Conservation (phyloP, 1,284 basidiomycete genomes). For the Neotropicomus parvogracilis region DNA sequence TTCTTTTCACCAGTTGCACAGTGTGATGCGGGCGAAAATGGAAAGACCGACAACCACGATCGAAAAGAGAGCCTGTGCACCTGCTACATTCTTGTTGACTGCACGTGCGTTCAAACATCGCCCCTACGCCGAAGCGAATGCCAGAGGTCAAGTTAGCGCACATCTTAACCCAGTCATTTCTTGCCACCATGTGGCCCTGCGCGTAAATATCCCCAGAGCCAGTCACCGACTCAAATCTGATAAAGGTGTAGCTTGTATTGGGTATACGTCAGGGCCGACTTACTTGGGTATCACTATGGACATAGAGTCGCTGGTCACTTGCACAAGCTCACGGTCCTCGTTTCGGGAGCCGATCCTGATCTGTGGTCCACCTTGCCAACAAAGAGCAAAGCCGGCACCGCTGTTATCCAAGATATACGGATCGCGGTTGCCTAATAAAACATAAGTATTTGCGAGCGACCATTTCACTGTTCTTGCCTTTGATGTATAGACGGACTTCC, state of each 20-base stretch:
- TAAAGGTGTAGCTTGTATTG: slow-evolving; percentile 3
- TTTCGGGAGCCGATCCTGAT: slow-evolving; percentile 76
- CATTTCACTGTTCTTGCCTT: slow-evolving; percentile 51
- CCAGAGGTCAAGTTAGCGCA: slow-evolving; percentile 86
- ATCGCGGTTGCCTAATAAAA: slow-evolving; percentile 69
- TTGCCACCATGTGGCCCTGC: slow-evolving; percentile 21
- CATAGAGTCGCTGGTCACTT: slow-evolving; percentile 81
- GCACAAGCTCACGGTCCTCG: slow-evolving; percentile 75
- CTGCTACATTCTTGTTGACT: slow-evolving; percentile 58
- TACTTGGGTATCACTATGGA: slow-evolving; percentile 82
- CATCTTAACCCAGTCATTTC: slow-evolving; percentile 46
- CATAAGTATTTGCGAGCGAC: slow-evolving; percentile 16
- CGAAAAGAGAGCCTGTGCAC: slow-evolving; percentile 65
- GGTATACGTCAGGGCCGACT: slow-evolving; percentile 8
- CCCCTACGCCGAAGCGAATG: slow-evolving; percentile 88
- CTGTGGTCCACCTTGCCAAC: slow-evolving; percentile 78
- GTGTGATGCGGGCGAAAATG: slow-evolving; percentile 82
- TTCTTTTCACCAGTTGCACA: slow-evolving; percentile 63
- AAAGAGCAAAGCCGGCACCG: slow-evolving; percentile 88
- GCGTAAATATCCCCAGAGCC: slow-evolving; percentile 13
- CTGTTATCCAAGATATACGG: slow-evolving; percentile 74
- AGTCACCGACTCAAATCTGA: slow-evolving; percentile 24
- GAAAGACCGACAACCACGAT: slow-evolving; percentile 80
- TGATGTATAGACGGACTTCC: slow-evolving; percentile 79
- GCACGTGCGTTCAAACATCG: slow-evolving; percentile 84